These are phyloP conservation scores for Volvox reticuliferus DNA, from an alignment of 139 green algal species.

Conservation along the genomic window DNA sequence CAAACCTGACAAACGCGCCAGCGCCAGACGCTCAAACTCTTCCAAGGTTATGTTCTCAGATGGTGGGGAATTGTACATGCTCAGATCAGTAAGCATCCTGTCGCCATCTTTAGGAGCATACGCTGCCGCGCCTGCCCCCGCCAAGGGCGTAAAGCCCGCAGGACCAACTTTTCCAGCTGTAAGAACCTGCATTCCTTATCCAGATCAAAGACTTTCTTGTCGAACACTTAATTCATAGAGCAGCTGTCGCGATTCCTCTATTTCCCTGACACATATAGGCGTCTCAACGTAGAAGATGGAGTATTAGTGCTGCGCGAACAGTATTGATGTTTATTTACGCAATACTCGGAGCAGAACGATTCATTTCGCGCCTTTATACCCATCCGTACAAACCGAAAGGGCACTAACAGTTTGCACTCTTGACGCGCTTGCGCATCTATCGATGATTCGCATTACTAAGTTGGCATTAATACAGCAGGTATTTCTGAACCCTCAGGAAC, in stretches of 20 bases:
- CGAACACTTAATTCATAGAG: not conserved
- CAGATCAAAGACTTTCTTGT: not conserved
- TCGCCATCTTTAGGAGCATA: not conserved
- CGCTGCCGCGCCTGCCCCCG: not conserved
- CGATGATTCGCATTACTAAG: too few relatives aligned
- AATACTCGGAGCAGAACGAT: too few relatives aligned
- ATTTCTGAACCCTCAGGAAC: too few relatives aligned
- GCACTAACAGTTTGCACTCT: too few relatives aligned
- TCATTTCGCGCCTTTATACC: too few relatives aligned
- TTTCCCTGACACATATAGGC: not conserved
- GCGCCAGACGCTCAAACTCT: constrained; percentile 93
- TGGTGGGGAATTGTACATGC: constrained; percentile 85
- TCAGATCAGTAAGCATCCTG: constrained; percentile 53
- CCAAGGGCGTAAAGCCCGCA: not conserved
- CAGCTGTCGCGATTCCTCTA: not conserved
- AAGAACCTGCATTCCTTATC: constrained; percentile 25
- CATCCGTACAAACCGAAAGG: too few relatives aligned
- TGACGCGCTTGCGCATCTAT: too few relatives aligned
- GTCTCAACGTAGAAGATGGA: too few relatives aligned
- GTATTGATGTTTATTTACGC: too few relatives aligned
- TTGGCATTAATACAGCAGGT: too few relatives aligned
- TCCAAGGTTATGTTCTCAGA: constrained; percentile 87
- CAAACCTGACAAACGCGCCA: constrained; percentile 88
- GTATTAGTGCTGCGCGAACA: too few relatives aligned
- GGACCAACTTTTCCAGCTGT: not conserved